phyloP scores from a whole-genome alignment of 2,329 filamentous ascomycete species.

The Fusarium udum region DNA sequence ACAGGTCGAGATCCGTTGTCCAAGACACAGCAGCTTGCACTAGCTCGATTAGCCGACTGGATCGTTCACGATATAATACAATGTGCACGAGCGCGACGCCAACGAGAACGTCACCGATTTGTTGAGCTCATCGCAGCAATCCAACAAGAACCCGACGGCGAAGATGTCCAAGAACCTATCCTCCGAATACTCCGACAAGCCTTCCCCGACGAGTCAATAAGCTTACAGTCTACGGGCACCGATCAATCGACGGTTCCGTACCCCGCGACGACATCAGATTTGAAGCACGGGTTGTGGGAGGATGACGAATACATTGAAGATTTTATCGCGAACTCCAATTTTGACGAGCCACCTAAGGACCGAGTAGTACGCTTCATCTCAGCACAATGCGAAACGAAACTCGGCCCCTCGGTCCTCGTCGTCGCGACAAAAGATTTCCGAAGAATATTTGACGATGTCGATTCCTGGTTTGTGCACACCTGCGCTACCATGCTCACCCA shows the following conservation, averaged over 20 bases:
- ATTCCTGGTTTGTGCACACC: slow-evolving; percentile 55
- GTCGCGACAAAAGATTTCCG: slow-evolving; percentile 54
- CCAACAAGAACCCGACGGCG: slow-evolving; percentile 37
- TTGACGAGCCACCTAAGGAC: slow-evolving; percentile 41
- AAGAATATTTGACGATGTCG: slow-evolving; percentile 57
- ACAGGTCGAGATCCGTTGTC: slow-evolving; percentile 46
- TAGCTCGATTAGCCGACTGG: slow-evolving; percentile 45
- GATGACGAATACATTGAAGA: slow-evolving; percentile 52
- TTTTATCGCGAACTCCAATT: slow-evolving; percentile 49
- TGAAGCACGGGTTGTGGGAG: slow-evolving; percentile 56
- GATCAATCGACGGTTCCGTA: slow-evolving; percentile 41
- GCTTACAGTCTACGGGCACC: slow-evolving; percentile 41
- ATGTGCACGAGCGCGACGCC: slow-evolving; percentile 49
- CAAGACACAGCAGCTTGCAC: slow-evolving; percentile 39
- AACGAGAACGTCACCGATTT: slow-evolving; percentile 52
- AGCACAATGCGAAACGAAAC: slow-evolving; percentile 47
- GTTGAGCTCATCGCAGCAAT: slow-evolving; percentile 46
- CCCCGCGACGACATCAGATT: slow-evolving; percentile 40
- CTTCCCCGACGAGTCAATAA: slow-evolving; percentile 48
- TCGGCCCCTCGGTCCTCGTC: slow-evolving; percentile 47
- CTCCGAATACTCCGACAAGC: slow-evolving; percentile 43
- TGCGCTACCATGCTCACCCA: slow-evolving; percentile 52
- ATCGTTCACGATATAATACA: slow-evolving; percentile 54
- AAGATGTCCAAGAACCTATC: slow-evolving; percentile 33
- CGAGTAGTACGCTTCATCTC: slow-evolving; percentile 51